phyloP scores from a whole-genome alignment of 371 early-diverging fungal species.

The Syncephalastrum racemosum region DNA sequence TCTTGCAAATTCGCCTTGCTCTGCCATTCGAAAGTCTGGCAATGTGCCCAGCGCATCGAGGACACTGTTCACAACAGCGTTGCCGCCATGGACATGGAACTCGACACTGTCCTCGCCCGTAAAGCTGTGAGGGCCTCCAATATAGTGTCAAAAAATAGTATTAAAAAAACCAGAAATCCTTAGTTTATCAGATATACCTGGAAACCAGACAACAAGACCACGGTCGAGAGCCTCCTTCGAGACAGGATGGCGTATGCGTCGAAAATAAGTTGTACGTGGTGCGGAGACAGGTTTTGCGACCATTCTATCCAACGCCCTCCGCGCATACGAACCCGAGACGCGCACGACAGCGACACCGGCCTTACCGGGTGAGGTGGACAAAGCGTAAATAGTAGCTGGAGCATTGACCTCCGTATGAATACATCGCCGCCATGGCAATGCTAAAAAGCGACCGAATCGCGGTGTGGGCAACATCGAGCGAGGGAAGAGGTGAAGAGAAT shows the following conservation, averaged over 20 bases:
- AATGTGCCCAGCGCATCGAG: conserved; percentile 56
- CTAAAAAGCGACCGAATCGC: not conserved
- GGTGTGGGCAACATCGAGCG: no score
- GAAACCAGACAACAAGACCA: conserved; percentile 69
- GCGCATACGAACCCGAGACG: conserved; percentile 65
- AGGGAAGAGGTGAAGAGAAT: no score
- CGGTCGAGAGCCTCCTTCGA: conserved; percentile 56
- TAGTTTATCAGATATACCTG: conserved; percentile 33
- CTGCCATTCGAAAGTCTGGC: conserved; percentile 63
- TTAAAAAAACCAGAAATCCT: not conserved
- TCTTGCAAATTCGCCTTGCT: conserved; percentile 74
- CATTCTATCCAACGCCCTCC: conserved; percentile 33
- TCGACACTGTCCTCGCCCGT: conserved; percentile 85
- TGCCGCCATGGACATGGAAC: conserved; percentile 80
- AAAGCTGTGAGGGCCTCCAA: conserved; percentile 65
- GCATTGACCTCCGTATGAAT: not conserved
- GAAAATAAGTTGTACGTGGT: conserved; percentile 54
- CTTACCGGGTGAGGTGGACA: conserved; percentile 76
- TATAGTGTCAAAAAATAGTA: conserved; percentile 13
- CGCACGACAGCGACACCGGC: conserved; percentile 83
- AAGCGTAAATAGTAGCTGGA: conserved; percentile 67
- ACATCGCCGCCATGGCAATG: not conserved
- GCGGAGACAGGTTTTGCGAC: conserved; percentile 16
- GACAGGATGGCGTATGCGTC: conserved; percentile 50
- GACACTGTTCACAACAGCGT: conserved; percentile 64